These are phyloP conservation scores for Gossypium davidsonii DNA, from an alignment of 441 rosid genomes.

Conservation along the genomic window DNA sequence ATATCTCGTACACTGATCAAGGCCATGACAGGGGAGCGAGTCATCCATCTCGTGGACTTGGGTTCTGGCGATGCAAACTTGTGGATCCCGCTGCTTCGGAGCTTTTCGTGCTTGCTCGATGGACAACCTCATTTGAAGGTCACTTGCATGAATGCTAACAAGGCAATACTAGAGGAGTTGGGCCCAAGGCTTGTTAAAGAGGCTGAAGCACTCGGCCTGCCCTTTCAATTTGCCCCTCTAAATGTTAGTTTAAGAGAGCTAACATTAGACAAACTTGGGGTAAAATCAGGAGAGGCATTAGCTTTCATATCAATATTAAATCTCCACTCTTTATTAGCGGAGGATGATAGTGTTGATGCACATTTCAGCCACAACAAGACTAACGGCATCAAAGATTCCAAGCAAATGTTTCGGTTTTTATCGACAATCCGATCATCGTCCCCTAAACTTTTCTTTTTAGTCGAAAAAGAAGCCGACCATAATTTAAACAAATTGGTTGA, in stretches of 20 bases:
- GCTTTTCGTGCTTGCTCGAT: constrained; percentile 22
- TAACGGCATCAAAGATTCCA: constrained; percentile 25
- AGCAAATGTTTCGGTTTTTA: constrained; percentile 30
- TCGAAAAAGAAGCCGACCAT: constrained; percentile 46
- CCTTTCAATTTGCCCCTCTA: constrained; percentile 39
- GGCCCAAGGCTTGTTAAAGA: constrained; percentile 34
- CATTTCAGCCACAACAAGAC: constrained; percentile 28
- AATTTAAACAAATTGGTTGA: constrained; percentile 30
- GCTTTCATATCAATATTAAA: constrained; percentile 37
- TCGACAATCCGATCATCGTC: constrained; percentile 24
- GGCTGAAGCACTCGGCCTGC: constrained; percentile 29
- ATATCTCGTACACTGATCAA: constrained; percentile 21
- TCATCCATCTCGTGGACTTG: constrained; percentile 41
- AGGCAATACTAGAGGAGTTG: constrained; percentile 24
- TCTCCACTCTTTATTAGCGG: constrained; percentile 37
- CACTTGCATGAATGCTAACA: constrained; percentile 24
- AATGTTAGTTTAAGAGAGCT: constrained; percentile 27
- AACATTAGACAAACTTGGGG: constrained; percentile 26
- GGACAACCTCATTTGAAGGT: constrained; percentile 36
- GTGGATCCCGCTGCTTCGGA: constrained; percentile 33
- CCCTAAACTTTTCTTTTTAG: constrained; percentile 29
- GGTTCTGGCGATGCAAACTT: constrained; percentile 35
- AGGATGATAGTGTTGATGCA: constrained; percentile 44
- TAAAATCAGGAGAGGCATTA: constrained; percentile 34
- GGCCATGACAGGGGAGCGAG: constrained; percentile 22